Percentiles rank a stretch among this genome's conserved stretches.
These are phyloP conservation scores for Colletotrichum australisinense DNA, from an alignment of 2,329 filamentous ascomycete genomes.

Conservation along the genomic window DNA sequence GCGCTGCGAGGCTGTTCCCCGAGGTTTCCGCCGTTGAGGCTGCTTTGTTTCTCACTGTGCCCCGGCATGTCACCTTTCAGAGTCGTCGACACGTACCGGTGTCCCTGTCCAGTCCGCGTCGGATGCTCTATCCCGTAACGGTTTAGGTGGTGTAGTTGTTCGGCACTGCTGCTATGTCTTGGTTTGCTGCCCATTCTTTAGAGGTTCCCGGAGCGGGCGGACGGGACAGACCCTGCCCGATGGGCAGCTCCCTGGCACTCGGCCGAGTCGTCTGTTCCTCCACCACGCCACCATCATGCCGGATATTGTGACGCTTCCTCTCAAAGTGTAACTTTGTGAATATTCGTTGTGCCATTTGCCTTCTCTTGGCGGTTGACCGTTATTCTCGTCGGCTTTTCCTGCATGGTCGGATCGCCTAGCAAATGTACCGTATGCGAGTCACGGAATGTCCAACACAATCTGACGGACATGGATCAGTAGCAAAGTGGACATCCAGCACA, in stretches of 20 bases:
- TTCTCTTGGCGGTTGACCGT: neutral
- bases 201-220: constrained; percentile 28
- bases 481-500: constrained; percentile 4
- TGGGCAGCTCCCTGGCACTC: constrained; percentile 11
- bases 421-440: constrained; percentile 32
- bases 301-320: neutral
- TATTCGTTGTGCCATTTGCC: neutral
- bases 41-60: neutral
- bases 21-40: neutral
- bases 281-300: neutral
- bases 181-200: constrained; percentile 17
- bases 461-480: constrained; percentile 31
- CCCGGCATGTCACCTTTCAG: neutral
- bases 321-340: neutral
- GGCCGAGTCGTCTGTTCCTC: constrained; percentile 24
- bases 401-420: constrained; percentile 30
- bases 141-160: constrained; percentile 1
- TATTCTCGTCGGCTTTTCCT: constrained; percentile 14
- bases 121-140: constrained; percentile 8
- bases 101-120: constrained; percentile 11
- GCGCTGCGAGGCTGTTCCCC: neutral
- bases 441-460: constrained; percentile 22
- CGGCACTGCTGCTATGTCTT: constrained; percentile 19
- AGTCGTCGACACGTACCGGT: neutral
- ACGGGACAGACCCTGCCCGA: constrained; percentile 28